A percentile compares a stretch with the other conserved stretches of the same genome.
Conservation (phyloP, 2,329 filamentous ascomycete species). For the Lomentospora prolificans region DNA sequence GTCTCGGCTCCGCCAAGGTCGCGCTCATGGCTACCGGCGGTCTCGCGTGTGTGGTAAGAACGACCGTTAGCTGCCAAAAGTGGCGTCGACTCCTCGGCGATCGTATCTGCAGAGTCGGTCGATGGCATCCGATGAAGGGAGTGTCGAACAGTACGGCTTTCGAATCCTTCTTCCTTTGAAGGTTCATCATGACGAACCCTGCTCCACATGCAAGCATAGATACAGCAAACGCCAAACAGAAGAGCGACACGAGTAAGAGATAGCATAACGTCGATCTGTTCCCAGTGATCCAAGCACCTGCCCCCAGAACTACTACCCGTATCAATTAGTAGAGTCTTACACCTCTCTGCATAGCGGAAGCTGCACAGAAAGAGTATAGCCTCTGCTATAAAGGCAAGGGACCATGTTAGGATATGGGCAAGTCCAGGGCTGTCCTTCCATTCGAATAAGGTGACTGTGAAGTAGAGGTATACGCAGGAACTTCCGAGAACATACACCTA, state of each 20-base stretch:
- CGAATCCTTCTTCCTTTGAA: slow-evolving; percentile 5
- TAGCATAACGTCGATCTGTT: slow-evolving; percentile 51
- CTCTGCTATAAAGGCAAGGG: slow-evolving; percentile 63
- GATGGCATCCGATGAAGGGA: slow-evolving; percentile 6
- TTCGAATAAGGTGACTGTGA: slow-evolving; percentile 80
- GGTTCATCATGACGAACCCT: background rate
- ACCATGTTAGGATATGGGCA: slow-evolving; percentile 74
- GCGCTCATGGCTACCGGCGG: slow-evolving; percentile 13
- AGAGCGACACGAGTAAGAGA: slow-evolving; percentile 60
- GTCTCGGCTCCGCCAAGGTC: slow-evolving; percentile 13
- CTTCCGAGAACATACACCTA: slow-evolving; percentile 80
- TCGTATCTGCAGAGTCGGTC: slow-evolving; percentile 11
- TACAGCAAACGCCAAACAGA: slow-evolving; percentile 39
- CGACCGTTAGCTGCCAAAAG: slow-evolving; percentile 40
- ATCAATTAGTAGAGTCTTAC: slow-evolving; percentile 4
- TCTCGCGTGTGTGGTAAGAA: slow-evolving; percentile 25
- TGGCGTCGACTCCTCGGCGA: slow-evolving; percentile 50
- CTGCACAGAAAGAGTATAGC: slow-evolving; percentile 60
- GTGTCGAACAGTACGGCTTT: background rate
- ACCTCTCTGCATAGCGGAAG: slow-evolving; percentile 28
- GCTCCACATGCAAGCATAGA: slow-evolving; percentile 5
- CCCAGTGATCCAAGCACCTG: slow-evolving; percentile 28
- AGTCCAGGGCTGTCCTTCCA: slow-evolving; percentile 70
- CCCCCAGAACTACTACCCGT: slow-evolving; percentile 11
- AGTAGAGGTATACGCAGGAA: slow-evolving; percentile 77